Evolutionary conservation across 2,329 filamentous ascomycete species (phyloP).

Genomic region (Dendryphion nanum): DNA sequence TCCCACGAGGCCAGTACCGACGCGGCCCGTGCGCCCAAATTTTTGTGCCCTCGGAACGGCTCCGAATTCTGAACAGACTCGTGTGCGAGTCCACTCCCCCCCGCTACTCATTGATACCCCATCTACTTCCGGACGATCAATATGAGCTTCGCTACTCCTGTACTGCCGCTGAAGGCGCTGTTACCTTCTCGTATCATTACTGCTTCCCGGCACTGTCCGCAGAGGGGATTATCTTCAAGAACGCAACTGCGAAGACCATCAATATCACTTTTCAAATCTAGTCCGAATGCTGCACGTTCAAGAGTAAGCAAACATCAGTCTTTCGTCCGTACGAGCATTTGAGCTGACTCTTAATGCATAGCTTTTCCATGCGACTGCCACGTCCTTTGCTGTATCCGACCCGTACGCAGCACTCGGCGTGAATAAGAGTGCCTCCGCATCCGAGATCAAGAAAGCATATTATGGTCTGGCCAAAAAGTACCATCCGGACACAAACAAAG

Average conservation of each 20-base stretch:
- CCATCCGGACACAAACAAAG: conserved; percentile 98
- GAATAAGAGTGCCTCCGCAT: conserved; percentile 71
- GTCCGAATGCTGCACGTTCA: conserved; percentile 23
- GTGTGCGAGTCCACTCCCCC: too few species aligned
- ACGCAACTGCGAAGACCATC: conserved; percentile 25
- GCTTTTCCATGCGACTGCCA: conserved; percentile 44
- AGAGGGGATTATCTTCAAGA: conserved; percentile 28
- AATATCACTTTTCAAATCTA: conserved; percentile 16
- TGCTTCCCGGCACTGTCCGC: conserved; percentile 29
- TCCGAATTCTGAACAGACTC: conserved; percentile 1
- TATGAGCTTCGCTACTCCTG: conserved; percentile 36
- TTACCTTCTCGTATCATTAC: conserved; percentile 32
- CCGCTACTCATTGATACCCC: neutral
- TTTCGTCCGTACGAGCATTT: neutral
- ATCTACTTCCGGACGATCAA: conserved; percentile 5
- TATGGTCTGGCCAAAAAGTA: conserved; percentile 97
- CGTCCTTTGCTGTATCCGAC: conserved; percentile 67
- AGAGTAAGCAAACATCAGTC: conserved; percentile 24
- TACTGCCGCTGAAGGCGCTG: conserved; percentile 31
- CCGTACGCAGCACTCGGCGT: conserved; percentile 89
- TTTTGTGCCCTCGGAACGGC: conserved; percentile 11
- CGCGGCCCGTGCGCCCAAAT: conserved; percentile 10
- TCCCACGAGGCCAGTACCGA: conserved; percentile 8
- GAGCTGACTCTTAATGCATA: conserved; percentile 5
- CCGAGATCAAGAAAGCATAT: conserved; percentile 97